Evolutionary conservation across 768 basidiomycete species (phyloP).

Genomic region (Phylloporus rhodoxanthus): DNA sequence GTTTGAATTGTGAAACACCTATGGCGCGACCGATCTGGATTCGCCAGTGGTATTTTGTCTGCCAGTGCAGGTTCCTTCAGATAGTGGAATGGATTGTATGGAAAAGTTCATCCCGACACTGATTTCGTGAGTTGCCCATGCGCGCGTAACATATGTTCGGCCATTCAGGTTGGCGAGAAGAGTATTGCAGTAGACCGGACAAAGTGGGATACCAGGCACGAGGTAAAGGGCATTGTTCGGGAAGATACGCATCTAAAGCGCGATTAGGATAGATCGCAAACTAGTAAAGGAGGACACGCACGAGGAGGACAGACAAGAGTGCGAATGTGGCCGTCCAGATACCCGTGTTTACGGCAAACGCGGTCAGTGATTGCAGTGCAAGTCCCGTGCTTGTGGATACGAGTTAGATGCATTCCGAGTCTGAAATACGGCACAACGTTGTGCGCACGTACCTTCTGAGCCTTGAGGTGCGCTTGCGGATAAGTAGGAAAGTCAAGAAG

Average conservation of each 20-base stretch:
- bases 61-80: background rate
- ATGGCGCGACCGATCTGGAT: background rate
- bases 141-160: background rate
- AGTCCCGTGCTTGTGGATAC: constrained; percentile 1
- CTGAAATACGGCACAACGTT: background rate
- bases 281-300: constrained; percentile 23
- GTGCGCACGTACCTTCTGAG: background rate
- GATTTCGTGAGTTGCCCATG: background rate
- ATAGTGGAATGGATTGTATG: background rate
- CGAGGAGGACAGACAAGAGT: constrained; percentile 43
- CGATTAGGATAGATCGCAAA: background rate
- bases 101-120: background rate
- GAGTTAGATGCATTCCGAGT: background rate
- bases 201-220: background rate
- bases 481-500: background rate
- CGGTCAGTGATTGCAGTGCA: constrained; percentile 3
- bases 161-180: constrained; percentile 4
- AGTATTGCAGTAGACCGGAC: constrained; percentile 1
- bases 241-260: background rate
- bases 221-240: background rate
- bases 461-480: background rate
- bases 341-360: constrained; percentile 20
- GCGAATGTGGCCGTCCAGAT: constrained; percentile 47
- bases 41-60: background rate
- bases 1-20: background rate